phyloP scores from a whole-genome alignment of 108 stramenopile species.

The Cyclotella atomus region DNA sequence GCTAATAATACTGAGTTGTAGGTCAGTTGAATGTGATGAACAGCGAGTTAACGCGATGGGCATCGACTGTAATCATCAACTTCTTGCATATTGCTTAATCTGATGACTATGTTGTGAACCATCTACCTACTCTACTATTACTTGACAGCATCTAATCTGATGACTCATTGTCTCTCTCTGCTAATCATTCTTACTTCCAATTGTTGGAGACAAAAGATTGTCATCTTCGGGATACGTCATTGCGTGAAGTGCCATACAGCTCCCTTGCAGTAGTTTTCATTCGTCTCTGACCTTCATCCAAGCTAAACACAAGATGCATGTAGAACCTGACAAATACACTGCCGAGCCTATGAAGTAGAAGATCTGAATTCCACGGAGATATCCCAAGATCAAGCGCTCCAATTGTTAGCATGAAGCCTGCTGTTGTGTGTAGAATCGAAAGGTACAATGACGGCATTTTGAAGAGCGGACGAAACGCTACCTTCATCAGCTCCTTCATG shows the following conservation, averaged over 20 bases:
- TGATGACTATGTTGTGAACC: too few species aligned
- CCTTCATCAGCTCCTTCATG: background rate
- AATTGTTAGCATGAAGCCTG: conserved; percentile 11
- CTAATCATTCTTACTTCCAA: too few species aligned
- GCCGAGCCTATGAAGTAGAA: conserved; percentile 5
- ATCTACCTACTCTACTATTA: too few species aligned
- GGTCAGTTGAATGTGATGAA: too few species aligned
- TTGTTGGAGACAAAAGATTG: too few species aligned
- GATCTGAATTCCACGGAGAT: background rate
- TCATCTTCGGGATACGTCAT: background rate
- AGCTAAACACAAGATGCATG: background rate
- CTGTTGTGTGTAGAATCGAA: conserved; percentile 2
- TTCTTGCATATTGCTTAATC: too few species aligned
- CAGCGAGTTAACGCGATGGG: too few species aligned
- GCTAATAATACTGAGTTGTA: too few species aligned
- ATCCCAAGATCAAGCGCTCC: background rate
- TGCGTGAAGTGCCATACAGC: conserved; percentile 1
- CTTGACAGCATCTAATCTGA: too few species aligned
- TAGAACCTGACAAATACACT: background rate
- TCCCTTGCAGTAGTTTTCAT: conserved; percentile 2
- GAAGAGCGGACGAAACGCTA: background rate
- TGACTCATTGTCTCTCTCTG: too few species aligned
- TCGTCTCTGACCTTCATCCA: background rate
- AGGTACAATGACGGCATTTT: conserved; percentile 7
- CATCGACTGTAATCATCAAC: too few species aligned